Percentiles rank a stretch among this genome's conserved stretches.
These are phyloP conservation scores for Pythium monospermum DNA, from an alignment of 352 stramenopile species.

Conservation along the genomic window DNA sequence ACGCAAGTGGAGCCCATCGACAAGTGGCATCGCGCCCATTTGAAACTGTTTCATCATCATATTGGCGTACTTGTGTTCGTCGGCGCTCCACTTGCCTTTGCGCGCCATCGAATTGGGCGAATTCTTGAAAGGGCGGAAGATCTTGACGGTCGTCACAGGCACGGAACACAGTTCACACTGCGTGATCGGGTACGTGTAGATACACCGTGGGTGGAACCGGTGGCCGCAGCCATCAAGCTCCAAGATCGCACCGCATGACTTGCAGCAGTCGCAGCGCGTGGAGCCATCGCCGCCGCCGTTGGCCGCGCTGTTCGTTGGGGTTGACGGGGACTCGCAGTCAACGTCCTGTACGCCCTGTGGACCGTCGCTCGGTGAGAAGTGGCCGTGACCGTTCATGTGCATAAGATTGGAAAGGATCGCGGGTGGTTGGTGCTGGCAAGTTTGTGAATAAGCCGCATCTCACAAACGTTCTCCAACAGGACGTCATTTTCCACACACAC, in stretches of 20 bases:
- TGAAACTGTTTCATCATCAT: constrained; percentile 84
- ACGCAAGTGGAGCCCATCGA: constrained; percentile 60
- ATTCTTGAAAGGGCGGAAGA: constrained; percentile 48
- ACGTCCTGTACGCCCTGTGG: not conserved
- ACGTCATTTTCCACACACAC: not conserved
- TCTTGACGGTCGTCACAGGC: constrained; percentile 31
- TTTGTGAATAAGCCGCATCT: constrained; percentile 28
- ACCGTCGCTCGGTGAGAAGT: not conserved
- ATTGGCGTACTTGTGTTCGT: constrained; percentile 78
- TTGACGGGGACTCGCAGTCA: not conserved
- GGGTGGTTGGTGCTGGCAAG: constrained; percentile 11
- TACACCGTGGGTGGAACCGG: constrained; percentile 72
- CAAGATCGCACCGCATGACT: constrained; percentile 61
- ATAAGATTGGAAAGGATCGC: constrained; percentile 1
- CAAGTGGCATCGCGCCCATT: constrained; percentile 57
- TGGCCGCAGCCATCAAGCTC: constrained; percentile 66
- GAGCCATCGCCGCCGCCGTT: constrained; percentile 26
- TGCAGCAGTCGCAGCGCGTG: constrained; percentile 66
- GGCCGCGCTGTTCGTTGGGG: too few species aligned
- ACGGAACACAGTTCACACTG: constrained; percentile 61
- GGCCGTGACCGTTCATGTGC: constrained; percentile 18
- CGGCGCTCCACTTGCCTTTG: constrained; percentile 73
- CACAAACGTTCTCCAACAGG: constrained; percentile 7
- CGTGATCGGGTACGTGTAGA: constrained; percentile 60
- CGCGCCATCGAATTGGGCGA: constrained; percentile 38